Evolutionary conservation across 2,329 filamentous ascomycete genomes (phyloP).

Genomic region (Neocatenulostroma microsporum): DNA sequence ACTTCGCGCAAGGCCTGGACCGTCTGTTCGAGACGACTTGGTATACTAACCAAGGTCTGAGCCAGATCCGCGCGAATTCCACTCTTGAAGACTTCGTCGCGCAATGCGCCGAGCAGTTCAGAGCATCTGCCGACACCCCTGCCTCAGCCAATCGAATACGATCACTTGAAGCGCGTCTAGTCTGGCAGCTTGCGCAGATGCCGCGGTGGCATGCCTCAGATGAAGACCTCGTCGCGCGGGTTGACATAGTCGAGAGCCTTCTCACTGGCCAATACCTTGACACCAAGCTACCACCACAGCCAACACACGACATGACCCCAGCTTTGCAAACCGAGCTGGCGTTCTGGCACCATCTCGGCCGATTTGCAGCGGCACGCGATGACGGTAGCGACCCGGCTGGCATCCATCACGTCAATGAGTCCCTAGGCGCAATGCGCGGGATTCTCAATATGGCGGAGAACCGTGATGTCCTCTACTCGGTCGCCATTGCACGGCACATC

Average conservation of each 20-base stretch:
- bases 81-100: slow-evolving; percentile 59
- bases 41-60: slow-evolving; percentile 56
- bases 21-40: slow-evolving; percentile 74
- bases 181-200: slow-evolving; percentile 52
- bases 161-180: slow-evolving; percentile 52
- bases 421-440: slow-evolving; percentile 57
- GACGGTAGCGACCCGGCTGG: slow-evolving; percentile 50
- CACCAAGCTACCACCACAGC: slow-evolving; percentile 46
- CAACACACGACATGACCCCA: slow-evolving; percentile 20
- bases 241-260: slow-evolving; percentile 68
- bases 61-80: slow-evolving; percentile 48
- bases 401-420: slow-evolving; percentile 52
- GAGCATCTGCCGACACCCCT: slow-evolving; percentile 16
- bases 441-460: slow-evolving; percentile 76
- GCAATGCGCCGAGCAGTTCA: slow-evolving; percentile 49
- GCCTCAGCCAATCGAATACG: slow-evolving; percentile 23
- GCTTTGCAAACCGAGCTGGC: slow-evolving; percentile 51
- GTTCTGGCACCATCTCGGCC: slow-evolving; percentile 75
- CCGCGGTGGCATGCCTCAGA: slow-evolving; percentile 33
- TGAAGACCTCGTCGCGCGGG: slow-evolving; percentile 53
- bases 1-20: slow-evolving; percentile 68
- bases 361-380: slow-evolving; percentile 59
- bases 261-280: slow-evolving; percentile 65
- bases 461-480: slow-evolving; percentile 82
- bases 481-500: slow-evolving; percentile 70